Percentiles rank a stretch among this genome's conserved stretches.
phyloP scores from a whole-genome alignment of 2,329 filamentous ascomycete species.

The Hypoxylon sp. region DNA sequence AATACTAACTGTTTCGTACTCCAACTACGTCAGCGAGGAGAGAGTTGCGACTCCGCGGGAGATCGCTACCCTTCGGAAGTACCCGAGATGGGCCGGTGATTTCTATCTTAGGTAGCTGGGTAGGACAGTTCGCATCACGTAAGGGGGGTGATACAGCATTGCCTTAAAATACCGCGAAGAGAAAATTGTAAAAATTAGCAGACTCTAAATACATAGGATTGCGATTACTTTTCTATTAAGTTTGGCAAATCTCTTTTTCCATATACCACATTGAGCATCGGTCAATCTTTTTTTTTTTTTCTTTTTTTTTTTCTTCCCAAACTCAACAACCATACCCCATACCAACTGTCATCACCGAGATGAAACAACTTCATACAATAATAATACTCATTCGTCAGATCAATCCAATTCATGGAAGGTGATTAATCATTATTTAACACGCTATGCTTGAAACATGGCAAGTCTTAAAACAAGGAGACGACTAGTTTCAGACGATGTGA shows the following conservation, averaged over 20 bases:
- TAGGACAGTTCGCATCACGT: background rate
- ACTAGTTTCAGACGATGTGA: slow-evolving; percentile 13
- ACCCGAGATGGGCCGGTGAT: slow-evolving; percentile 18
- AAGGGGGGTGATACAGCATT: background rate
- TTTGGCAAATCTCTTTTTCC: background rate
- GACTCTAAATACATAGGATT: too few relatives aligned
- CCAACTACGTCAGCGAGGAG: slow-evolving; percentile 29
- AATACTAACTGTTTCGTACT: slow-evolving; percentile 8
- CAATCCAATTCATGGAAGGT: too few relatives aligned
- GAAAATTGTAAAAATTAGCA: background rate
- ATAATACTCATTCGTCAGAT: too few relatives aligned
- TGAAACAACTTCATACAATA: too few relatives aligned
- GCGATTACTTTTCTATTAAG: too few relatives aligned
- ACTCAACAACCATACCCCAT: slow-evolving; percentile 2
- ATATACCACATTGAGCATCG: too few relatives aligned
- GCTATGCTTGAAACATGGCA: slow-evolving; percentile 22
- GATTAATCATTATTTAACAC: too few relatives aligned
- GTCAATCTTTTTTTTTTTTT: too few relatives aligned
- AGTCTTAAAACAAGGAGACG: slow-evolving; percentile 22
- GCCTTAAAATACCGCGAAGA: background rate
- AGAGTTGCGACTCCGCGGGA: slow-evolving; percentile 8
- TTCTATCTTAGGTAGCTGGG: background rate
- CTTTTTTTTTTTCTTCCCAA: background rate
- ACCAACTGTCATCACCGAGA: too few relatives aligned
- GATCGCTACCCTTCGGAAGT: slow-evolving; percentile 14